Evolutionary conservation across 371 early-diverging fungal genomes (phyloP).

Genomic region (Mycotypha africana): DNA sequence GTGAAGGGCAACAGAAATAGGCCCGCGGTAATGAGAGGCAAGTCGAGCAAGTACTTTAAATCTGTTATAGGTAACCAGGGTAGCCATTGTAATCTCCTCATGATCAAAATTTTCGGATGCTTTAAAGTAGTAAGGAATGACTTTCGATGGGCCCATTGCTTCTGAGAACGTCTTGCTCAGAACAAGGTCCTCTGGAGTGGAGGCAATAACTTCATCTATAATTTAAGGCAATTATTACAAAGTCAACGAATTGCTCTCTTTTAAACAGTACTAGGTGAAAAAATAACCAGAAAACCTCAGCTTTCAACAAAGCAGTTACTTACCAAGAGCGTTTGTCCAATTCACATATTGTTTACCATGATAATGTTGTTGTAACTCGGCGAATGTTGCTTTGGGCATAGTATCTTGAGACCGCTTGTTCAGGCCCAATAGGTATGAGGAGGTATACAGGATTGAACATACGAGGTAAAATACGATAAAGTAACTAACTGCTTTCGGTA

Average conservation of each 20-base stretch:
- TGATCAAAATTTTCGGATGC: slow-evolving; percentile 42
- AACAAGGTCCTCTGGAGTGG: slow-evolving; percentile 44
- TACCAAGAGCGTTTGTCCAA: slow-evolving; percentile 24
- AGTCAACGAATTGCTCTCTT: too few relatives aligned
- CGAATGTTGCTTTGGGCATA: slow-evolving; percentile 6
- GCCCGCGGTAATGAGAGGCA: slow-evolving; percentile 57
- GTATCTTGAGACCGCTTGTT: slow-evolving; percentile 1
- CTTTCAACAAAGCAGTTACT: not conserved
- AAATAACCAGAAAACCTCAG: too few relatives aligned
- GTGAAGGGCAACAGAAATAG: slow-evolving; percentile 64
- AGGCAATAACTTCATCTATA: slow-evolving; percentile 4
- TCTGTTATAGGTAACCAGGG: slow-evolving; percentile 57
- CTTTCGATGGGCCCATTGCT: slow-evolving; percentile 58
- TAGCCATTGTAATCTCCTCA: slow-evolving; percentile 61
- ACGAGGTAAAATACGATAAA: slow-evolving; percentile 18
- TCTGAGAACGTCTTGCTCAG: slow-evolving; percentile 59
- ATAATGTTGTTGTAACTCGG: slow-evolving; percentile 20
- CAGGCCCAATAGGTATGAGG: slow-evolving; percentile 17
- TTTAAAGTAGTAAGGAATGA: slow-evolving; percentile 57
- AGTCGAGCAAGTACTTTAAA: slow-evolving; percentile 47
- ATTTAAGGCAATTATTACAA: too few relatives aligned
- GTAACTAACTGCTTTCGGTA: slow-evolving; percentile 20
- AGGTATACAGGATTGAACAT: slow-evolving; percentile 22
- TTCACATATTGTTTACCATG: slow-evolving; percentile 22
- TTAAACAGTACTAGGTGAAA: not conserved